Evolutionary conservation across 768 basidiomycete genomes (phyloP).

Genomic region (Suillus subaureus): DNA sequence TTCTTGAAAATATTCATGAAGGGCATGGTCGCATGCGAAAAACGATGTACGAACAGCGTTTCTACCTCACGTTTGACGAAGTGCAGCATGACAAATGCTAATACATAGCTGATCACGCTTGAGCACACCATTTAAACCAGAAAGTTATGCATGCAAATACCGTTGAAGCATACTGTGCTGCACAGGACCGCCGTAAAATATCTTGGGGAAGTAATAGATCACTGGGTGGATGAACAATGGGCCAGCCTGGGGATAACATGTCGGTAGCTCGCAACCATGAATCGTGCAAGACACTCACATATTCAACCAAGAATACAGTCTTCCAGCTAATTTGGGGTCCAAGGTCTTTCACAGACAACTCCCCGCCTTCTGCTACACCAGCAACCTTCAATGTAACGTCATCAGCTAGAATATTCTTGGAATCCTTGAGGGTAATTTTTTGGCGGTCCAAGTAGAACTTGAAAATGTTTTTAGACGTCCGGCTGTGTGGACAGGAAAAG

Average conservation of each 20-base stretch:
- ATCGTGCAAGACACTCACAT: conserved; percentile 56
- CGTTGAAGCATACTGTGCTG: conserved; percentile 78
- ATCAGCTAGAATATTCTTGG: conserved; percentile 64
- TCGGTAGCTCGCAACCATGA: conserved; percentile 11
- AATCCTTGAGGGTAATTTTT: conserved; percentile 65
- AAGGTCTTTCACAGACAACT: conserved; percentile 83
- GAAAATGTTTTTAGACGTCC: conserved; percentile 6
- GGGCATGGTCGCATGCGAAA: conserved; percentile 96
- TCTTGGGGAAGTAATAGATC: conserved; percentile 68
- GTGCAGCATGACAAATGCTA: conserved; percentile 78
- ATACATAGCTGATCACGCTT: conserved; percentile 55
- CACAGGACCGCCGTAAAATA: conserved; percentile 72
- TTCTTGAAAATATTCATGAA: conserved; percentile 85
- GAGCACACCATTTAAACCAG: conserved; percentile 1
- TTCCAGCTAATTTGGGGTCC: conserved; percentile 89
- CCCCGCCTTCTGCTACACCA: conserved; percentile 60
- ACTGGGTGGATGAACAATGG: conserved; percentile 89
- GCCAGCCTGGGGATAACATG: conserved; percentile 56
- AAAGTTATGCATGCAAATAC: conserved; percentile 38
- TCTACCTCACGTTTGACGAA: conserved; percentile 93
- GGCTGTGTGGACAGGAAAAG: conserved; percentile 2
- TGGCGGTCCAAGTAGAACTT: conserved; percentile 78
- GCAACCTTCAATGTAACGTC: conserved; percentile 58
- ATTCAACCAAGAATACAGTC: conserved; percentile 92
- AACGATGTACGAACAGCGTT: conserved; percentile 92